Percentiles rank a stretch among this genome's conserved stretches.
phyloP scores from a whole-genome alignment of 192 early-diverging fungal species.

The Backusella australiensis region DNA sequence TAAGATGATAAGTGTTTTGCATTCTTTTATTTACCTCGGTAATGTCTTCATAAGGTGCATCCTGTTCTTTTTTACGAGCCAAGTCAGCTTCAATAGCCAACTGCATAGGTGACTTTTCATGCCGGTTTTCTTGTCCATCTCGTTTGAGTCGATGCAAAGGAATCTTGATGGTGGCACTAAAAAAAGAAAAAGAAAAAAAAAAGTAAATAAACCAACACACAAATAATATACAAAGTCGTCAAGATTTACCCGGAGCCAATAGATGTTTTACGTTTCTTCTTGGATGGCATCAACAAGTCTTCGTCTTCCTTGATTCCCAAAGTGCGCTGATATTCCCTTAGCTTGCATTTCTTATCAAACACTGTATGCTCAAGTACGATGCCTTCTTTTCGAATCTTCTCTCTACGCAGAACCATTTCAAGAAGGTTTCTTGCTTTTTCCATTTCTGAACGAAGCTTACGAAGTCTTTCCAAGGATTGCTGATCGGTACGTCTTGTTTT shows the following conservation, averaged over 20 bases:
- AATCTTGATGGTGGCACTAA: conserved; percentile 60
- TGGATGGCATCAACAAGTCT: conserved; percentile 14
- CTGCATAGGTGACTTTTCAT: conserved; percentile 40
- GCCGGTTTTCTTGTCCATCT: conserved; percentile 36
- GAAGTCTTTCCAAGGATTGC: conserved; percentile 70
- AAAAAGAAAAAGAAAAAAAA: not conserved
- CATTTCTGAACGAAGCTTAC: conserved; percentile 67
- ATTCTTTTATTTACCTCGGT: conserved; percentile 58
- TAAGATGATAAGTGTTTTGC: not conserved
- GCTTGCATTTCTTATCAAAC: conserved; percentile 31
- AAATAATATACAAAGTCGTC: not conserved
- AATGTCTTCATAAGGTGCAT: conserved; percentile 66
- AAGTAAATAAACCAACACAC: not conserved
- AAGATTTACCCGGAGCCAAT: conserved; percentile 27
- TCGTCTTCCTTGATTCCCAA: conserved; percentile 36
- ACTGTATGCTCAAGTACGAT: conserved; percentile 57
- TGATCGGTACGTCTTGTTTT: conserved; percentile 75
- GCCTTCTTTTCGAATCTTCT: conserved; percentile 60
- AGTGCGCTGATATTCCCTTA: conserved; percentile 28
- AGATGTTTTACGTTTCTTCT: conserved; percentile 41
- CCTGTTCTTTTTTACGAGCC: conserved; percentile 50
- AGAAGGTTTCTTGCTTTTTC: conserved; percentile 60
- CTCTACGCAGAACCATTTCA: conserved; percentile 70
- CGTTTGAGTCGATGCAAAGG: conserved; percentile 49
- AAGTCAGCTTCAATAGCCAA: conserved; percentile 53